phyloP scores from a whole-genome alignment of 805 yeast genomes.

The Saturnispora dispora region DNA sequence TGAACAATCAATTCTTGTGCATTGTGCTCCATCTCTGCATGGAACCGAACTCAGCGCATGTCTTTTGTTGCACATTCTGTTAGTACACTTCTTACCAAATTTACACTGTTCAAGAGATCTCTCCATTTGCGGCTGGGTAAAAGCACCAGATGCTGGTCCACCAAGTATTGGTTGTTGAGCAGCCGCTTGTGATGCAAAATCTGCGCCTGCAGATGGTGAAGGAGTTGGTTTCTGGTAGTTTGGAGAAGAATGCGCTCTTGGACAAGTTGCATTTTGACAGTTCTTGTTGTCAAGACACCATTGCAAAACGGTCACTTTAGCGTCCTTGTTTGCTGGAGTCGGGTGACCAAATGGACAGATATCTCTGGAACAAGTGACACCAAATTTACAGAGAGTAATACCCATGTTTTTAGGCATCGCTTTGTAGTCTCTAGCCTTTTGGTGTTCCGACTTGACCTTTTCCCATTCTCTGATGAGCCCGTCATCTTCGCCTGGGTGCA shows the following conservation, averaged over 20 bases:
- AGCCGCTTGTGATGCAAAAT: neutral
- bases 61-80: slow-evolving; percentile 69
- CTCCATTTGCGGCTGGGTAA: slow-evolving; percentile 22
- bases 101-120: slow-evolving; percentile 73
- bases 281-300: slow-evolving; percentile 71
- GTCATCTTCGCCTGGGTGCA: slow-evolving; percentile 83
- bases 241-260: slow-evolving; percentile 78
- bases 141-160: neutral
- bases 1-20: slow-evolving; percentile 72
- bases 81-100: slow-evolving; percentile 68
- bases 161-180: neutral
- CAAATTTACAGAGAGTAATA: slow-evolving; percentile 65
- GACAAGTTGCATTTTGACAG: slow-evolving; percentile 56
- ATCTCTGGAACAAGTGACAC: slow-evolving; percentile 64
- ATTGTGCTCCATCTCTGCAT: slow-evolving; percentile 75
- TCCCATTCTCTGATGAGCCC: slow-evolving; percentile 61
- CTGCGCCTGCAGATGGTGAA: slow-evolving; percentile 15
- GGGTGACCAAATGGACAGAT: slow-evolving; percentile 89
- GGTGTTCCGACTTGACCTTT: slow-evolving; percentile 35
- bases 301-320: slow-evolving; percentile 54
- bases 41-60: slow-evolving; percentile 68
- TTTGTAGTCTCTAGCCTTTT: slow-evolving; percentile 7
- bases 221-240: slow-evolving; percentile 28
- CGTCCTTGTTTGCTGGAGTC: slow-evolving; percentile 71
- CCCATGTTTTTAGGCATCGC: slow-evolving; percentile 25